Conservation (phyloP, 257 asterid genomes). For the Petrea volubilis region DNA sequence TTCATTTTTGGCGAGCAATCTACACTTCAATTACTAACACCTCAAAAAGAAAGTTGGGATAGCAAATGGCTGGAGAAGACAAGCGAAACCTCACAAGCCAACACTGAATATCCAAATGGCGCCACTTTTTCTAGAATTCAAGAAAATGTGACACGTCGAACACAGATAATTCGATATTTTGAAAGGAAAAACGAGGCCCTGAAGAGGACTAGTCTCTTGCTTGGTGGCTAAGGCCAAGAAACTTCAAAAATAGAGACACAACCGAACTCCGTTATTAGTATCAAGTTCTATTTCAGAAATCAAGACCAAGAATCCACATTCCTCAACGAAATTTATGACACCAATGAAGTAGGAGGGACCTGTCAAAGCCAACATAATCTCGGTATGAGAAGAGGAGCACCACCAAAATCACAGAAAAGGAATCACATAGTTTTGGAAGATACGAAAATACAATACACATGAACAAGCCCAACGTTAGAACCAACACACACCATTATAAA, state of each 20-base stretch:
- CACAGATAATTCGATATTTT: constrained; percentile 7
- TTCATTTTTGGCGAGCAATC: constrained; percentile 57
- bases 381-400: constrained; percentile 39
- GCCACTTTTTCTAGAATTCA: not conserved
- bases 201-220: not conserved
- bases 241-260: constrained; percentile 31
- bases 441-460: constrained; percentile 24
- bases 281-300: constrained; percentile 22
- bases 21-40: constrained; percentile 5
- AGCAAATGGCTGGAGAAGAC: not conserved
- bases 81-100: not conserved
- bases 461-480: constrained; percentile 47
- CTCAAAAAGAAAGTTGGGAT: not conserved
- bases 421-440: constrained; percentile 41
- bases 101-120: not conserved
- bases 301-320: constrained; percentile 46
- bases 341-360: constrained; percentile 53
- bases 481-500: constrained; percentile 35
- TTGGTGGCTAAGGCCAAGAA: constrained; percentile 6
- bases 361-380: constrained; percentile 51
- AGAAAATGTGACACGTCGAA: not conserved
- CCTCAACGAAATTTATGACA: constrained; percentile 25
- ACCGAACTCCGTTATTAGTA: constrained; percentile 19
- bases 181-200: not conserved
- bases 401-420: constrained; percentile 42